phyloP scores from a whole-genome alignment of 768 basidiomycete genomes.

The Lactifluus rugatus region DNA sequence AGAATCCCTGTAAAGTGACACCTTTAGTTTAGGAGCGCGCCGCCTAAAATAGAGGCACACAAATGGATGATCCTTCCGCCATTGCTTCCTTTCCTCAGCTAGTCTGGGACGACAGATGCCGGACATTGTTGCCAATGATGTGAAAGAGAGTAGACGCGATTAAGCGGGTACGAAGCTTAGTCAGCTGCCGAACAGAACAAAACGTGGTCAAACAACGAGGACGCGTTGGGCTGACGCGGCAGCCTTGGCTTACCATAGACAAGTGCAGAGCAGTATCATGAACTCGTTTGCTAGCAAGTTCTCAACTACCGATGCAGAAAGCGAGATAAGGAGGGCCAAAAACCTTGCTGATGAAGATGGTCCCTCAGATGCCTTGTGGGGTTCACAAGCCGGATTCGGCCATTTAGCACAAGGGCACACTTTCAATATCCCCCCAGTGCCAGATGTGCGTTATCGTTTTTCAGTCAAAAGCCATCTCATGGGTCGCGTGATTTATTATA shows the following conservation, averaged over 20 bases:
- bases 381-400: slow-evolving; percentile 76
- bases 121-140: slow-evolving; percentile 43
- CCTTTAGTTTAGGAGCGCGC: background rate
- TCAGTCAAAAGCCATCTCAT: background rate
- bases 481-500: slow-evolving; percentile 26
- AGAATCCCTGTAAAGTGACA: slow-evolving; percentile 68
- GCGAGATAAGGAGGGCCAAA: slow-evolving; percentile 41
- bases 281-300: slow-evolving; percentile 61
- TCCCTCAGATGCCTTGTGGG: slow-evolving; percentile 65
- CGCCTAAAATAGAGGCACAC: slow-evolving; percentile 42
- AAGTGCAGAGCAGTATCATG: slow-evolving; percentile 37
- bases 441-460: slow-evolving; percentile 50
- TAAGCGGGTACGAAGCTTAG: background rate
- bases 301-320: slow-evolving; percentile 43
- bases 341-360: slow-evolving; percentile 51
- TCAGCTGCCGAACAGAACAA: background rate
- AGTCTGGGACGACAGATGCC: slow-evolving; percentile 90
- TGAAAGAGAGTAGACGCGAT: background rate
- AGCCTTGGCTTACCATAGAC: background rate
- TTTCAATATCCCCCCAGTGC: slow-evolving; percentile 62
- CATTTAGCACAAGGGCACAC: slow-evolving; percentile 60
- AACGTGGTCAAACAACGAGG: slow-evolving; percentile 11
- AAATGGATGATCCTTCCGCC: slow-evolving; percentile 98
- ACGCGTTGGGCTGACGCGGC: slow-evolving; percentile 16
- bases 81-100: slow-evolving; percentile 95